A percentile compares a stretch with the other conserved stretches of the same genome.
phyloP scores from a whole-genome alignment of 768 basidiomycete species.

The Hygrocybe punicea region DNA sequence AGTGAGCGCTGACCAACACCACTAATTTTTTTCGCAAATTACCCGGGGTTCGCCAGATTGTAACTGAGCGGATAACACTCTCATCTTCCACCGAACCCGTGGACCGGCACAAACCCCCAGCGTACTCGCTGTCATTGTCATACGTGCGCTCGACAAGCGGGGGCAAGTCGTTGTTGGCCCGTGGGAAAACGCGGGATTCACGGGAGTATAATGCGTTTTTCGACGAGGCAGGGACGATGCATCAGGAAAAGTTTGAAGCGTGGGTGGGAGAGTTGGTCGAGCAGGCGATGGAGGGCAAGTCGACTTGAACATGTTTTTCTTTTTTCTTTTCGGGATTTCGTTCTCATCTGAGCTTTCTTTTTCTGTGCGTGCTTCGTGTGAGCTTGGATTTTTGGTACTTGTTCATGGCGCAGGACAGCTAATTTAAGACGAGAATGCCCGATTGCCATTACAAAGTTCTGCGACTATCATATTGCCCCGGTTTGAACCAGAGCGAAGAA shows the following conservation, averaged over 20 bases:
- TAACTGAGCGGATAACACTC: constrained; percentile 84
- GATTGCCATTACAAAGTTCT: no score
- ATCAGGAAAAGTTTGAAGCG: constrained; percentile 67
- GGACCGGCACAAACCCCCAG: constrained; percentile 47
- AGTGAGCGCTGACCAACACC: no score
- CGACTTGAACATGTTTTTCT: background rate
- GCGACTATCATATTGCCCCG: no score
- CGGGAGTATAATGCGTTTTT: constrained; percentile 72
- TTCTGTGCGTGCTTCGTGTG: background rate
- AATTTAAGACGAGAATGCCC: no score
- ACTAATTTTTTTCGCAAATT: constrained; percentile 4
- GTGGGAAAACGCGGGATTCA: constrained; percentile 56
- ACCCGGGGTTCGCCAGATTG: constrained; percentile 58
- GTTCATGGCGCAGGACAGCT: no score
- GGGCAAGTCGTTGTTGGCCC: constrained; percentile 79
- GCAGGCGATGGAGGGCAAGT: constrained; percentile 59
- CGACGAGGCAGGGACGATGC: constrained; percentile 74
- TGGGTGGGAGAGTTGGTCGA: constrained; percentile 80
- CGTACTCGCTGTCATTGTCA: constrained; percentile 61
- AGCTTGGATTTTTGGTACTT: no score
- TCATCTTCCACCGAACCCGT: constrained; percentile 64
- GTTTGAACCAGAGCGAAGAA: no score
- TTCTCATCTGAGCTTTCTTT: background rate
- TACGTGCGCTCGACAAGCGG: constrained; percentile 79
- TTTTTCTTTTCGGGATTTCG: background rate